phyloP scores from a whole-genome alignment of 352 stramenopile species.

The Pythium volutum region DNA sequence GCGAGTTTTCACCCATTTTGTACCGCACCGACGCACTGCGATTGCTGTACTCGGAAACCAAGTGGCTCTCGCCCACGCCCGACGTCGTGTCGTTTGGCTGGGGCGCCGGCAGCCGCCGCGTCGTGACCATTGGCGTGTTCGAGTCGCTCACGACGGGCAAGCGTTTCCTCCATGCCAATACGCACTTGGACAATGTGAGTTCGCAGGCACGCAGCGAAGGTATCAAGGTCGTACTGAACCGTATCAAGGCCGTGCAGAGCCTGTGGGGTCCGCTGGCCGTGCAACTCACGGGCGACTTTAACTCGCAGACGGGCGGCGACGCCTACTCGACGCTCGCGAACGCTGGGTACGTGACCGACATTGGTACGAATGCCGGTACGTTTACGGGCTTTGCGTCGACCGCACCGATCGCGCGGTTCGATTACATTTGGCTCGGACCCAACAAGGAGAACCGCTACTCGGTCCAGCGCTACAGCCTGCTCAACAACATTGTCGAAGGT shows the following conservation, averaged over 20 bases:
- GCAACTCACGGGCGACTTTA: conserved; percentile 22
- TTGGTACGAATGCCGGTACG: conserved; percentile 13
- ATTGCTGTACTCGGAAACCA: conserved; percentile 14
- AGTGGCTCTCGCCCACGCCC: conserved; percentile 19
- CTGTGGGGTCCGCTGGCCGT: conserved; percentile 15
- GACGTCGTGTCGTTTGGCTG: conserved; percentile 20
- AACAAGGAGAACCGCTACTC: conserved; percentile 6
- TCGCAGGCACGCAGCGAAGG: conserved; percentile 19
- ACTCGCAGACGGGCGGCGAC: conserved; percentile 17
- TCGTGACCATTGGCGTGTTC: conserved; percentile 20
- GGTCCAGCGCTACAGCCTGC: conserved; percentile 16
- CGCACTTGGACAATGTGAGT: conserved; percentile 21
- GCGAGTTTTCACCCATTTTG: conserved; percentile 17
- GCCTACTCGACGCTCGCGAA: conserved; percentile 13
- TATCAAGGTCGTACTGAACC: conserved; percentile 18
- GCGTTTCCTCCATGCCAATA: conserved; percentile 22
- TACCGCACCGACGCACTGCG: conserved; percentile 16
- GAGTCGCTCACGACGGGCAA: conserved; percentile 14
- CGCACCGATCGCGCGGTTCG: background rate
- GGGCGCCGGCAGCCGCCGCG: conserved; percentile 16
- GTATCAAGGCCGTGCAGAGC: conserved; percentile 10
- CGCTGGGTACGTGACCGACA: conserved; percentile 9
- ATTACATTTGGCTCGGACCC: conserved; percentile 21
- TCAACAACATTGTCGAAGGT: conserved; percentile 19
- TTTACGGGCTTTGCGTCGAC: conserved; percentile 17